Evolutionary conservation across 306 rosid species (phyloP).

Genomic region (Ammopiptanthus mongolicus): DNA sequence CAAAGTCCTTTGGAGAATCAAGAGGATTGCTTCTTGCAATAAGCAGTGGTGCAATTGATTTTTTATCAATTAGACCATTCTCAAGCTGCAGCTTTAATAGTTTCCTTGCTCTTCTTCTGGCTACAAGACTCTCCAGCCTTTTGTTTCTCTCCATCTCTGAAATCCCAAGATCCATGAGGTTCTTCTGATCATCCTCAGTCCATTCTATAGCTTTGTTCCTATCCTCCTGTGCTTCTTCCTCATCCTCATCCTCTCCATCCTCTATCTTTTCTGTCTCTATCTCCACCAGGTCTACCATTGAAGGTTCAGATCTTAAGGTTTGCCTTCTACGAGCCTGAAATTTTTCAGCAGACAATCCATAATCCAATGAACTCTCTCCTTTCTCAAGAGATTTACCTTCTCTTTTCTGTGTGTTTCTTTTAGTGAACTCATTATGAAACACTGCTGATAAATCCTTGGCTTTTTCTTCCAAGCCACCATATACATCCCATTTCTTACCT

Average conservation of each 20-base stretch:
- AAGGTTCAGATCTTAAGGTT: constrained; percentile 30
- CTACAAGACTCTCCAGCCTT: constrained; percentile 71
- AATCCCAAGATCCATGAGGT: constrained; percentile 66
- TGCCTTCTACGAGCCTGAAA: neutral
- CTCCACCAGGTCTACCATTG: constrained; percentile 23
- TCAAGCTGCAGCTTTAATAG: constrained; percentile 32
- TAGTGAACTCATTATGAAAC: constrained; percentile 12
- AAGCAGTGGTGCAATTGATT: constrained; percentile 36
- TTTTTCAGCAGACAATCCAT: constrained; percentile 1
- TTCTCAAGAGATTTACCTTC: neutral
- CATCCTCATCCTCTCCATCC: constrained; percentile 40
- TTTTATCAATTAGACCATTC: constrained; percentile 26
- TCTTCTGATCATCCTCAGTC: constrained; percentile 80
- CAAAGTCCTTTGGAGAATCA: constrained; percentile 7
- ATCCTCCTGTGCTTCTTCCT: constrained; percentile 35
- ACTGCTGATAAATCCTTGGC: constrained; percentile 8
- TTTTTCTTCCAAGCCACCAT: constrained; percentile 25
- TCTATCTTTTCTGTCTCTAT: constrained; percentile 19
- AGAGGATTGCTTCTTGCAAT: constrained; percentile 17
- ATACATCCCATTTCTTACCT: constrained; percentile 37
- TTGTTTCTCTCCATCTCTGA: constrained; percentile 82
- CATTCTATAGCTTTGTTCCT: constrained; percentile 64
- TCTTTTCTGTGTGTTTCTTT: neutral
- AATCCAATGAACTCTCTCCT: constrained; percentile 30
- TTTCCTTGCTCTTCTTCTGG: constrained; percentile 63